Evolutionary conservation across 1,284 basidiomycete species (phyloP).

Genomic region (Lentinus polychrous): DNA sequence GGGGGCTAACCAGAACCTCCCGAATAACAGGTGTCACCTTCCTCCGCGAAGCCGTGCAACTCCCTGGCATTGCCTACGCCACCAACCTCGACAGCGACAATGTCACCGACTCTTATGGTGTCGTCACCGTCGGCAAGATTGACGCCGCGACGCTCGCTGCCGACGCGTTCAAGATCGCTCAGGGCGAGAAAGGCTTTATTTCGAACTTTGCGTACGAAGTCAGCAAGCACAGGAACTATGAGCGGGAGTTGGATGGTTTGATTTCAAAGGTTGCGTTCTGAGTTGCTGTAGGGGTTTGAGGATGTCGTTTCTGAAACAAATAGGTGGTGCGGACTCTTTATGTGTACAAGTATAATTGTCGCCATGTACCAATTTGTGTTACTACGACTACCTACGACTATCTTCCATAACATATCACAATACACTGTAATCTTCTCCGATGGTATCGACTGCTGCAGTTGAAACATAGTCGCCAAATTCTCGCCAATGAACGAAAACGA

Average conservation of each 20-base stretch:
- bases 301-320: neutral
- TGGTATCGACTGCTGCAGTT: too few species aligned
- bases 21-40: constrained; percentile 42
- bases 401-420: too few species aligned
- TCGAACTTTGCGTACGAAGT: constrained; percentile 54
- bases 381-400: too few species aligned
- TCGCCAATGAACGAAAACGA: too few species aligned
- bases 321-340: neutral
- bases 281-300: constrained; percentile 9
- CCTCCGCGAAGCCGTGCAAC: constrained; percentile 37
- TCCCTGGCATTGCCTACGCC: constrained; percentile 39
- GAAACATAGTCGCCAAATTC: too few species aligned
- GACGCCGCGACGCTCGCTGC: constrained; percentile 29
- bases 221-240: constrained; percentile 56
- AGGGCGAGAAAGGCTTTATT: constrained; percentile 44
- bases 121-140: constrained; percentile 53
- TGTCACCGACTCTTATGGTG: constrained; percentile 50
- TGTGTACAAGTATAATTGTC: neutral
- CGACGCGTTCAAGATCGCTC: constrained; percentile 38
- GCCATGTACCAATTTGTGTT: neutral
- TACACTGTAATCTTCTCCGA: too few species aligned
- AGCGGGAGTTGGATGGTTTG: constrained; percentile 54
- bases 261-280: constrained; percentile 49
- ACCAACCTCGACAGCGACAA: constrained; percentile 27
- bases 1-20: neutral